Base-by-base conservation (phyloP, 2,329 filamentous ascomycete species). In the Pseudogymnoascus sp. region DNA sequence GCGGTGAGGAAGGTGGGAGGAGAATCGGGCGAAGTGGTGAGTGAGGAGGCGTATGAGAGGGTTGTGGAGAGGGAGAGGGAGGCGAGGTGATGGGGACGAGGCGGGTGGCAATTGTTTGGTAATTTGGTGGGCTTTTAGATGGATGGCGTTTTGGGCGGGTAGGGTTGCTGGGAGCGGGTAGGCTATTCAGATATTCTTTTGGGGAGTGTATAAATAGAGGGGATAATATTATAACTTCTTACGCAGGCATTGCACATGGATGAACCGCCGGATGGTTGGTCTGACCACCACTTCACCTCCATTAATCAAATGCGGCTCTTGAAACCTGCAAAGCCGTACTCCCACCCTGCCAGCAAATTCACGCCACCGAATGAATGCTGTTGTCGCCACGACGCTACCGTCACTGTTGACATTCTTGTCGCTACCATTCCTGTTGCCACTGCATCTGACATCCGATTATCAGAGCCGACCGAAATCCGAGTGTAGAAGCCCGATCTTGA, bases 1-100 rank as follows among this genome's bases (percentile, higher is more conserved):
- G 92, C 92, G 7, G 75, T 97, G 68, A 84, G 91, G 53, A 56
- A 56, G 28, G 50, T 56, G 3, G 26, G 8, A n/a, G 50, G 50
- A 2, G 50, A 56, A 22, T 4, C 4, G 26, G 28, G 50, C 5
- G 16, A 33, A 11, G 28, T 56, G 5, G 50, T 56, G 26, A 19
- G 46, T 53, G 46, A 53, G 26, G 46, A 53, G 46, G 46, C 46
- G 0, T 53, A 53, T 53, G 46, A 53, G n/a, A 53, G n/a, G 26
- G 46, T 53, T 31, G 46, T 53, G n/a, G 24, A 53, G 46, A 53
- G 46, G 7, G 46, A 53, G 26, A 31, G 26, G 26, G n/a, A 53
- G 2, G 46, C 46, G 46, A 53, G 46, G n/a, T 53, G 46, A 53
- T 53, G 24, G n/a, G 31, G 46, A 53, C 31, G 24, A 33, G 5